phyloP scores from a whole-genome alignment of 2,329 filamentous ascomycete species.

The Camillea tinctor region DNA sequence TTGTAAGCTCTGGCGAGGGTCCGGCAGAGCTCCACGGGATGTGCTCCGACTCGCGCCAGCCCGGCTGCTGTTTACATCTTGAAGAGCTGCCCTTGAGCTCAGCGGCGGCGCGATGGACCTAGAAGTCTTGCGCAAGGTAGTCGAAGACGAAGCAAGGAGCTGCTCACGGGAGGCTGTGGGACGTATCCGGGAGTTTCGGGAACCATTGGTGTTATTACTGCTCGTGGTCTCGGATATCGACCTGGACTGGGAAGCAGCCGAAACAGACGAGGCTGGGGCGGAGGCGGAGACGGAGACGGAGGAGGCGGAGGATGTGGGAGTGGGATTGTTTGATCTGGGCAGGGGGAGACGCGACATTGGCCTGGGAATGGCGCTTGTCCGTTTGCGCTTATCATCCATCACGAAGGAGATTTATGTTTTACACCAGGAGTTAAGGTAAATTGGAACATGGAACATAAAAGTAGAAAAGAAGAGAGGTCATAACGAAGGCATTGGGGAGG shows the following conservation, averaged over 20 bases:
- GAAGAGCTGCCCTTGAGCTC: conserved; percentile 21
- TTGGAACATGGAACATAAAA: not conserved
- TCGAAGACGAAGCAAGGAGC: conserved; percentile 20
- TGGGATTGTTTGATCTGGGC: conserved; percentile 27
- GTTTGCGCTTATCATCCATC: conserved; percentile 29
- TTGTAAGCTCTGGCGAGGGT: conserved; percentile 12
- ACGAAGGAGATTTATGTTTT: conserved; percentile 4
- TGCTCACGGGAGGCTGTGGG: conserved; percentile 28
- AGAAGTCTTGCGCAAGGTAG: conserved; percentile 24
- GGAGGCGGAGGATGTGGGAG: conserved; percentile 14
- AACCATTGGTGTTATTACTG: conserved; percentile 15
- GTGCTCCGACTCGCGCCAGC: conserved; percentile 19
- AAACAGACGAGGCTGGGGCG: not conserved
- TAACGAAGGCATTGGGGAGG: too few relatives aligned
- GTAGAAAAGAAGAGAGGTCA: not conserved
- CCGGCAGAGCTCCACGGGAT: conserved; percentile 19
- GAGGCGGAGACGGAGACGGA: not conserved
- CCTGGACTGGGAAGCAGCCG: conserved; percentile 1
- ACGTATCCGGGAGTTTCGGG: conserved; percentile 25
- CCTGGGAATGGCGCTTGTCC: conserved; percentile 28
- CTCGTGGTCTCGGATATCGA: conserved; percentile 14
- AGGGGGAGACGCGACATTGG: conserved; percentile 33
- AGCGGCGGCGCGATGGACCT: conserved; percentile 21
- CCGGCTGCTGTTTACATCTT: conserved; percentile 15
- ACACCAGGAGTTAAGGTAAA: not conserved